phyloP scores from a whole-genome alignment of 2,329 filamentous ascomycete genomes.

The Colletotrichum ledebouriae region DNA sequence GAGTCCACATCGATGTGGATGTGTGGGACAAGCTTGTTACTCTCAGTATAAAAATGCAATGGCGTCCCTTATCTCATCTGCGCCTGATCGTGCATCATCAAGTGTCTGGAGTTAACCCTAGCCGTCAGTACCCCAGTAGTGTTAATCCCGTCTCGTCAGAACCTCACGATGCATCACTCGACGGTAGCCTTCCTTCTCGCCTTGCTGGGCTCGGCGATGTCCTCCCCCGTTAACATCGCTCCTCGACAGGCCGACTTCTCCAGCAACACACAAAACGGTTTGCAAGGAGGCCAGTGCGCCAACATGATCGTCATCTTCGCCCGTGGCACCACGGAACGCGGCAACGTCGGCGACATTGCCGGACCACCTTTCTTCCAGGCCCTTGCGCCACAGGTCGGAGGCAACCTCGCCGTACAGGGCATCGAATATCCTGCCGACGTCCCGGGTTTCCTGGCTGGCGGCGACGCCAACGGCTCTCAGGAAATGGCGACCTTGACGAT shows the following conservation, averaged over 20 bases:
- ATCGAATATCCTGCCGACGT: conserved; percentile 64
- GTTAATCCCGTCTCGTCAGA: neutral
- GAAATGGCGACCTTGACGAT: conserved; percentile 52
- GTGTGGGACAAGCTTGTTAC: conserved; percentile 5
- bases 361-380: conserved; percentile 65
- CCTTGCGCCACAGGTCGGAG: conserved; percentile 56
- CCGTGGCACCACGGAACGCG: conserved; percentile 66
- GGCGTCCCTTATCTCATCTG: neutral
- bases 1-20: conserved; percentile 2
- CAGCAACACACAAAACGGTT: conserved; percentile 37
- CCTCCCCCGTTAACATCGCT: conserved; percentile 11
- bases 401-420: conserved; percentile 65
- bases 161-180: conserved; percentile 22
- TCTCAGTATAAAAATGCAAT: conserved; percentile 31
- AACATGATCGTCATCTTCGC: conserved; percentile 68
- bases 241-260: conserved; percentile 41
- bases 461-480: conserved; percentile 57
- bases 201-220: conserved; percentile 31
- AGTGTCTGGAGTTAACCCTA: neutral
- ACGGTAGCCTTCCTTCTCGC: conserved; percentile 34
- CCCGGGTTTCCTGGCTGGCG: conserved; percentile 60
- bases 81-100: rapidly evolving
- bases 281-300: conserved; percentile 51
- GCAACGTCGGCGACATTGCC: conserved; percentile 63
- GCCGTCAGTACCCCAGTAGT: neutral